phyloP scores from a whole-genome alignment of 2,329 filamentous ascomycete species.

The Leptographium galeiforme region DNA sequence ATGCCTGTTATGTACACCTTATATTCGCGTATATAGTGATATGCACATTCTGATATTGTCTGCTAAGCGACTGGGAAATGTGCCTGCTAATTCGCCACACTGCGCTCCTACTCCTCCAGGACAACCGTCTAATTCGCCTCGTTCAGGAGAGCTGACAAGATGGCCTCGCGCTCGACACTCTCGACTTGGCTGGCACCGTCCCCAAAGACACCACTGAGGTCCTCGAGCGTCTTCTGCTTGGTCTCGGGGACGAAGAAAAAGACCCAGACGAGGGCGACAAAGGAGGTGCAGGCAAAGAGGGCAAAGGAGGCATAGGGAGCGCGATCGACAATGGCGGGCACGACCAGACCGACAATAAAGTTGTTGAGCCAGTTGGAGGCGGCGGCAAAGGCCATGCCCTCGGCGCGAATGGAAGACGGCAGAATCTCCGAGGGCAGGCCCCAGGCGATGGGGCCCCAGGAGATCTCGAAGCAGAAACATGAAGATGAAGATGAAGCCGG shows the following conservation, averaged over 20 bases:
- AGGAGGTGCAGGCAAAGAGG: slow-evolving; percentile 37
- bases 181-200: no score
- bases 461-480: slow-evolving; percentile 8
- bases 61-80: no score
- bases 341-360: slow-evolving; percentile 32
- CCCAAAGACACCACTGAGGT: not conserved
- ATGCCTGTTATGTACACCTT: no score
- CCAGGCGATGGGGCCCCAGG: slow-evolving; percentile 12
- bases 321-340: slow-evolving; percentile 18
- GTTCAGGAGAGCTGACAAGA: no score
- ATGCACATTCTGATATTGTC: no score
- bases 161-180: no score
- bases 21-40: no score
- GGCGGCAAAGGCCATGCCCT: slow-evolving; percentile 17
- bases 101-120: no score
- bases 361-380: slow-evolving; percentile 32
- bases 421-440: slow-evolving; percentile 22
- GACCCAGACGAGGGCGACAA: slow-evolving; percentile 31
- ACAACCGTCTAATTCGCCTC: no score
- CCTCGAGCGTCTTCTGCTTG: slow-evolving; percentile 44
- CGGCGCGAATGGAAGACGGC: slow-evolving; percentile 2
- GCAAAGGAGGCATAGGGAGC: slow-evolving; percentile 35
- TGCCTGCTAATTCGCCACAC: no score
- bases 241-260: slow-evolving; percentile 39
- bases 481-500: slow-evolving; percentile 5